phyloP scores from a whole-genome alignment of 352 stramenopile species.

The Phytopythium kandeliae region DNA sequence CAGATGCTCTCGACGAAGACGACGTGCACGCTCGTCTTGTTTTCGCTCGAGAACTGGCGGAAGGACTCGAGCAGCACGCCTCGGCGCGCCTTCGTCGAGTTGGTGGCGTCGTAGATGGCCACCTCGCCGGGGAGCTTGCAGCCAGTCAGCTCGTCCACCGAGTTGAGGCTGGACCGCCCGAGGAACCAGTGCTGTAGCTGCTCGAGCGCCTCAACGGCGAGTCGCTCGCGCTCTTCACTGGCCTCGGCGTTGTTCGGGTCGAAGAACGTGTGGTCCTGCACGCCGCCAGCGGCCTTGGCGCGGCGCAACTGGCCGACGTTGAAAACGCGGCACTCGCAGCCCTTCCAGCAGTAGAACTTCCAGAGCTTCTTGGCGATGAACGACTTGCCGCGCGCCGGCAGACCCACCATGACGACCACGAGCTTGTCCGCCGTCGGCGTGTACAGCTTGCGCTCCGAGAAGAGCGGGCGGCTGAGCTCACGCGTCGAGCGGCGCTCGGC shows the following conservation, averaged over 20 bases:
- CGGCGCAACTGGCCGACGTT: conserved; percentile 94
- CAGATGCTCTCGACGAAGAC: conserved; percentile 94
- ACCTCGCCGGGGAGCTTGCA: conserved; percentile 58
- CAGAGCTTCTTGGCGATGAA: conserved; percentile 92
- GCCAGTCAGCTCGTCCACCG: neutral
- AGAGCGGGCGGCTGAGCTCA: conserved; percentile 27
- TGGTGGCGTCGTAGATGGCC: conserved; percentile 89
- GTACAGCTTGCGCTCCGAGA: conserved; percentile 72
- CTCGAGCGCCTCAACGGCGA: conserved; percentile 75
- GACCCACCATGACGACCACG: conserved; percentile 93
- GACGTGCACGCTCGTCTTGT: conserved; percentile 80
- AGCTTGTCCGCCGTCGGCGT: conserved; percentile 90
- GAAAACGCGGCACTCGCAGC: conserved; percentile 85
- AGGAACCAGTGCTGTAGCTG: conserved; percentile 65
- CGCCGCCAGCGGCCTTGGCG: conserved; percentile 49
- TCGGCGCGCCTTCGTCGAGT: conserved; percentile 71
- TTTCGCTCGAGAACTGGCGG: conserved; percentile 34
- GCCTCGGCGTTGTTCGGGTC: conserved; percentile 85
- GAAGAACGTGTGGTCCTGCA: conserved; percentile 90
- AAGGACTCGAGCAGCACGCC: conserved; percentile 59
- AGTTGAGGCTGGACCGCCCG: conserved; percentile 9
- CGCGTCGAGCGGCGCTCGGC: conserved; percentile 18
- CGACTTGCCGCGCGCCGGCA: conserved; percentile 94
- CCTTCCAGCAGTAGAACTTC: conserved; percentile 81
- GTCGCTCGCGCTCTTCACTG: conserved; percentile 60